These are phyloP conservation scores for Phialemoniopsis sp. DNA, from an alignment of 2,329 filamentous ascomycete genomes.

Conservation along the genomic window DNA sequence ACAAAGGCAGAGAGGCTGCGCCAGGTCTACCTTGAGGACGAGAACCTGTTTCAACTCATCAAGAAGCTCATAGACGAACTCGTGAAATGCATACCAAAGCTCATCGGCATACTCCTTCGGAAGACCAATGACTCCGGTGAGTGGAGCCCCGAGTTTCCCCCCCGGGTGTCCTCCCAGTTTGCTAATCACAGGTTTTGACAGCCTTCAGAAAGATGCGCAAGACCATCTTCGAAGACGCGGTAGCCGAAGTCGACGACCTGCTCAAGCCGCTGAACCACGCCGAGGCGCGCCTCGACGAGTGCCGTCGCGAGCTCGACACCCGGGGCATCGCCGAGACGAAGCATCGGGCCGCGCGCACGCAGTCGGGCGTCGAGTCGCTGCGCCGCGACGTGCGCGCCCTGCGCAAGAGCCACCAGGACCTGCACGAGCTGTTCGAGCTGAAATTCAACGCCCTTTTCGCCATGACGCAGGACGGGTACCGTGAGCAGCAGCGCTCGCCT, in stretches of 20 bases:
- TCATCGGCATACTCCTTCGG: constrained; percentile 1
- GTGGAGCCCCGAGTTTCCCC: background rate
- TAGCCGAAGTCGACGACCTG: background rate
- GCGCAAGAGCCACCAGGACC: background rate
- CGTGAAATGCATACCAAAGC: background rate
- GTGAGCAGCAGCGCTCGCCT: background rate
- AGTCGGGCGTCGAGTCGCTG: too few relatives aligned
- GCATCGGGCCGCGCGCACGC: too few relatives aligned
- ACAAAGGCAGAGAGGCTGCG: background rate
- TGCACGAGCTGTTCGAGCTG: background rate
- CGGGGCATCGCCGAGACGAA: too few relatives aligned
- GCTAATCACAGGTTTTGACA: background rate
- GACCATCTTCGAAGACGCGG: constrained; percentile 1
- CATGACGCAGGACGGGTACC: background rate
- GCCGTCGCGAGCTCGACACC: background rate
- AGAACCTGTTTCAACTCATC: background rate
- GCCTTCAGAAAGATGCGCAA: background rate
- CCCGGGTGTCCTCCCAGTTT: too few relatives aligned
- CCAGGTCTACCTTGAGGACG: background rate
- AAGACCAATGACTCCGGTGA: background rate
- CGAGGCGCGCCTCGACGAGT: background rate
- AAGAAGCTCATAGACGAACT: background rate
- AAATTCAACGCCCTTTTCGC: background rate
- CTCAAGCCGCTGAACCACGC: background rate
- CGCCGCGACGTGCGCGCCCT: too few relatives aligned